Evolutionary conservation across 2,329 filamentous ascomycete species (phyloP).

Genomic region (Furcasterigmium sp.): DNA sequence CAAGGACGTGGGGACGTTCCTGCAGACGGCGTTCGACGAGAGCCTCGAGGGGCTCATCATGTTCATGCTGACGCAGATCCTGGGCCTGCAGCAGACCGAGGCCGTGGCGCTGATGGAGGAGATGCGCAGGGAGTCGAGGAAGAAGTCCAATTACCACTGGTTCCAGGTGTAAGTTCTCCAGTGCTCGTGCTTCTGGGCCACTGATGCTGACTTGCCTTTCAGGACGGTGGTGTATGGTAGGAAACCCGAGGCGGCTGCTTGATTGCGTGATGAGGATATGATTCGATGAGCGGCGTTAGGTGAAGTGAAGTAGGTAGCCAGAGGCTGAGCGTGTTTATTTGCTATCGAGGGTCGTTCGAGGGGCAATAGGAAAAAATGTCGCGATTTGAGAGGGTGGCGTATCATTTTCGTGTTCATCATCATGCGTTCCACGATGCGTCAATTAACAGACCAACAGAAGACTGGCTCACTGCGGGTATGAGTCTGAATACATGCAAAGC

Average conservation of each 20-base stretch:
- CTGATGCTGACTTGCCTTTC: neutral
- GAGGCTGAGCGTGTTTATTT: no score
- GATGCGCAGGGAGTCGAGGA: constrained; percentile 14
- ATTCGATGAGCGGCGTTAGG: no score
- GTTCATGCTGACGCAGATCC: constrained; percentile 19
- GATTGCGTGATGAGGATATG: no score
- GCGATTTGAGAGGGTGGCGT: no score
- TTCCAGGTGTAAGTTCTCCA: constrained; percentile 6
- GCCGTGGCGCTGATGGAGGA: constrained; percentile 17
- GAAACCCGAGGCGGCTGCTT: constrained; percentile 1
- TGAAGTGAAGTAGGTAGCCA: no score
- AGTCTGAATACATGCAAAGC: no score
- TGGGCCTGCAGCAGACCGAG: constrained; percentile 18
- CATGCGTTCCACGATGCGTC: no score
- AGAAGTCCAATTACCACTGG: constrained; percentile 4
- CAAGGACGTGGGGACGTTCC: constrained; percentile 11
- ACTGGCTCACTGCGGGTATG: no score
- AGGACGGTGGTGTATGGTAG: constrained; percentile 3
- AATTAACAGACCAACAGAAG: no score
- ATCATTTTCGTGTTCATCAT: no score
- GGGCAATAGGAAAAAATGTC: no score
- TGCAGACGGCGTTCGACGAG: constrained; percentile 16
- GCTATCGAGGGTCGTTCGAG: no score
- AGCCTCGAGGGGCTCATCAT: constrained; percentile 21
- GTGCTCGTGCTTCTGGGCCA: neutral